Evolutionary conservation across 2,329 filamentous ascomycete genomes (phyloP).

Genomic region (Pestalotiopsis sp.): DNA sequence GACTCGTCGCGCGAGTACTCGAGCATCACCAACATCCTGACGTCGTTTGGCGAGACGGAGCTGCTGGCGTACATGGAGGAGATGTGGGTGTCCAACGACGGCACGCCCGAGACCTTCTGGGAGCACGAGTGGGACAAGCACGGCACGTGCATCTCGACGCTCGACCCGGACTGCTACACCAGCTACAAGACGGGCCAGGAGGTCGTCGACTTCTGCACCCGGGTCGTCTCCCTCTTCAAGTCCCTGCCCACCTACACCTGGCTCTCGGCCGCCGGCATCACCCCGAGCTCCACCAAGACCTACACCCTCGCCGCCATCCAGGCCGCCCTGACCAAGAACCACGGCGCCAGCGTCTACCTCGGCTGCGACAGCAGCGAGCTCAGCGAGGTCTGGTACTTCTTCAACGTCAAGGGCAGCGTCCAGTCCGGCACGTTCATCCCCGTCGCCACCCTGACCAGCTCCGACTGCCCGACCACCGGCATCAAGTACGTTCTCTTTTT

Average conservation of each 20-base stretch:
- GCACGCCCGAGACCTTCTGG: constrained; percentile 69
- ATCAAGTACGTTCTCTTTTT: constrained; percentile 10
- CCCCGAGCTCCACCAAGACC: constrained; percentile 54
- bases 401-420: constrained; percentile 60
- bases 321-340: constrained; percentile 53
- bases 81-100: constrained; percentile 73
- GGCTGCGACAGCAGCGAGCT: constrained; percentile 50
- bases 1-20: constrained; percentile 63
- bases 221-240: constrained; percentile 68
- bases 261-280: constrained; percentile 64
- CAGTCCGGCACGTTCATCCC: constrained; percentile 59
- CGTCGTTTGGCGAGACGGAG: constrained; percentile 43
- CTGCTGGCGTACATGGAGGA: constrained; percentile 68
- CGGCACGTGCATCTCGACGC: constrained; percentile 69
- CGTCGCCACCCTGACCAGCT: not conserved
- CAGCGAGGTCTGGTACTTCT: constrained; percentile 65
- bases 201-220: constrained; percentile 70
- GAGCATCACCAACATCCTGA: constrained; percentile 67
- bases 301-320: constrained; percentile 65
- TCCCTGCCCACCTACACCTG: constrained; percentile 65
- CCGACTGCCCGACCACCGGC: constrained; percentile 20
- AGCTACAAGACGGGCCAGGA: constrained; percentile 64
- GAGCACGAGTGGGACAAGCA: constrained; percentile 78
- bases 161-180: constrained; percentile 68
- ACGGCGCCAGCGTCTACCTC: constrained; percentile 59